Base-by-base conservation (phyloP, 2,329 filamentous ascomycete species). In the Nigrograna mackinnonii region DNA sequence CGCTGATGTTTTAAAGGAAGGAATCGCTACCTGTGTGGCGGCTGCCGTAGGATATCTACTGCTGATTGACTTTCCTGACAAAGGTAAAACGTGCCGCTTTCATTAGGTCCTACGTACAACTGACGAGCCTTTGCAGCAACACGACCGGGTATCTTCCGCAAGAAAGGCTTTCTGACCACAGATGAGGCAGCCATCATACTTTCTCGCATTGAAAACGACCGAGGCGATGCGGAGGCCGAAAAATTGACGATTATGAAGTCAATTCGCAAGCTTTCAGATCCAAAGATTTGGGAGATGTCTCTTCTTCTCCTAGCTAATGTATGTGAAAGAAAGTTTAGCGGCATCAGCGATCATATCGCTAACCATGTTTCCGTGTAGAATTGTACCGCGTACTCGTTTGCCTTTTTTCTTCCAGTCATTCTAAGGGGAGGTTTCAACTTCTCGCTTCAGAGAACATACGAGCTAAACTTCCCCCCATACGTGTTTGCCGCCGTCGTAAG, bases 371-470 rank as follows among this genome's bases (percentile, higher is more conserved):
- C 18, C 36, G 17, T 20, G 21, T 12, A 36, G 61, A 54, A 41
- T 64, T 55, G 37, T 54, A 53, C 22, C 62, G 56, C 57, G 4
- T 70, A 69, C 40, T 61, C 64, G 2, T 67, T 63, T 43, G 54
- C 52, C 36, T 68, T 69, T 41, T 71, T 71, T 50, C 55, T 68
- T 3, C 68, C 68, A 2, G 61, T 71, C 37, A 69, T 71, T 33
- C 51, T 72, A 7, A 58, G 53, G 11, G 49, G 52, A 4, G 63
- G 65, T 5, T 64, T 73, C 57, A 67, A 67, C 1, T 71, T 63
- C 44, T 60, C 52, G 11, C 59, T 52, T 5, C 60, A 54, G 0
- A 46, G 66, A 39, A 52, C 57, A 5, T 67, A 70, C 38, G 51
- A 61, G 21, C 56, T 67, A 12, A 51, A 55, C 6, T 62, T 62